Evolutionary conservation across 2,329 filamentous ascomycete genomes (phyloP).

Genomic region (Alternaria sp.): DNA sequence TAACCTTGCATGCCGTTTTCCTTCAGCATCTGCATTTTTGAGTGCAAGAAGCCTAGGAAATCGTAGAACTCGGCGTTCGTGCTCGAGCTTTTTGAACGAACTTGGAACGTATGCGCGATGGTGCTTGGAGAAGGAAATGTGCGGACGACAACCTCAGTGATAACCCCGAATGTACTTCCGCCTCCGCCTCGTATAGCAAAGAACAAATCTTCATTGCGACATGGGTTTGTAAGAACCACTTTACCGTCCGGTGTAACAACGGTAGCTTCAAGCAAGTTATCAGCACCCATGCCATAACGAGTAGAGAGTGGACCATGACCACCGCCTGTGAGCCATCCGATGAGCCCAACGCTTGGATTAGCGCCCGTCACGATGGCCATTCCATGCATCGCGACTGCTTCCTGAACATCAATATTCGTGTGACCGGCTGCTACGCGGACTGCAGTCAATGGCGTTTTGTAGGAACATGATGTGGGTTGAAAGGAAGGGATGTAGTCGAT

Average conservation of each 20-base stretch:
- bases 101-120: conserved; percentile 24
- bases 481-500: conserved; percentile 35
- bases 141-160: conserved; percentile 36
- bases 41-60: conserved; percentile 31
- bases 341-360: conserved; percentile 49
- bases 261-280: conserved; percentile 32
- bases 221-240: conserved; percentile 29
- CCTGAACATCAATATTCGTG: conserved; percentile 29
- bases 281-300: conserved; percentile 20
- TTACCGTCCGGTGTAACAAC: conserved; percentile 27
- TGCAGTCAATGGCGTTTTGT: conserved; percentile 12
- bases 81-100: conserved; percentile 19
- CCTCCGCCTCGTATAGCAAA: conserved; percentile 55
- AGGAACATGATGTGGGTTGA: conserved; percentile 25
- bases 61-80: conserved; percentile 28
- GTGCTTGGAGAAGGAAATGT: conserved; percentile 43
- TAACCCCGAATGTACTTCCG: conserved; percentile 54
- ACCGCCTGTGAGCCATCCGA: conserved; percentile 56
- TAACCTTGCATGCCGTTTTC: conserved; percentile 41
- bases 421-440: conserved; percentile 33
- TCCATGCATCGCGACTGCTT: conserved; percentile 18
- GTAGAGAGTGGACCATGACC: conserved; percentile 60
- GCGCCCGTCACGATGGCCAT: conserved; percentile 32
- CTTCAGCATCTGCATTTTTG: conserved; percentile 35
- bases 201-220: conserved; percentile 47